phyloP scores from a whole-genome alignment of 2,329 filamentous ascomycete genomes.

The Paecilomyces sp. region DNA sequence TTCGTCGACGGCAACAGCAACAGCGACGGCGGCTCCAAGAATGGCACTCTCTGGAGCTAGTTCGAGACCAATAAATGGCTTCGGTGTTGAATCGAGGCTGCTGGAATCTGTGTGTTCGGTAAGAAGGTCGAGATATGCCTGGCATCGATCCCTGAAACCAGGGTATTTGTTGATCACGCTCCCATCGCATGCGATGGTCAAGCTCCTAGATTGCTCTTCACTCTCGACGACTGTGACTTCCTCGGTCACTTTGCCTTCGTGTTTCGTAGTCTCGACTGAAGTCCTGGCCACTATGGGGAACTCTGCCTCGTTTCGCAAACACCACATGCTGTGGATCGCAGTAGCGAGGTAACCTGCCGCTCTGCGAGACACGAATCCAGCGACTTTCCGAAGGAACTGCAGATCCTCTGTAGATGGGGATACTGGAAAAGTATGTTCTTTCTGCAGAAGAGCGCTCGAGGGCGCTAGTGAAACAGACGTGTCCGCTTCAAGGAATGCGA shows the following conservation, averaged over 20 bases:
- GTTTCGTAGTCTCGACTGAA: slow-evolving; percentile 15
- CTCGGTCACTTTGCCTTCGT: slow-evolving; percentile 13
- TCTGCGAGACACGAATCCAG: slow-evolving; percentile 49
- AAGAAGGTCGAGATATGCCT: slow-evolving; percentile 36
- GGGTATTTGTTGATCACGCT: slow-evolving; percentile 47
- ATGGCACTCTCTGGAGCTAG: slow-evolving; percentile 38
- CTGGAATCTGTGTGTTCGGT: slow-evolving; percentile 19
- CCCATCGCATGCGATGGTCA: slow-evolving; percentile 46
- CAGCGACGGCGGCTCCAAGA: slow-evolving; percentile 40
- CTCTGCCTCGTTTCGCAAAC: slow-evolving; percentile 46
- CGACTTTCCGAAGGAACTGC: slow-evolving; percentile 47
- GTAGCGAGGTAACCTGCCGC: slow-evolving; percentile 57
- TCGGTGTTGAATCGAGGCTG: slow-evolving; percentile 6
- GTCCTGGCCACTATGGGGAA: slow-evolving; percentile 18
- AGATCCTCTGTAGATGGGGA: slow-evolving; percentile 44
- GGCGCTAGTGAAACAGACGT: slow-evolving; percentile 27
- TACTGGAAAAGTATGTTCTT: slow-evolving; percentile 43
- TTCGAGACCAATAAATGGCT: slow-evolving; percentile 31
- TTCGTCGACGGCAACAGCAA: slow-evolving; percentile 34
- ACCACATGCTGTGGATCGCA: slow-evolving; percentile 57
- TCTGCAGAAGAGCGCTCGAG: slow-evolving; percentile 42
- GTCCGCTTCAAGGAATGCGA: slow-evolving; percentile 51
- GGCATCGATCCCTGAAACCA: slow-evolving; percentile 38
- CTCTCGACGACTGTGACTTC: slow-evolving; percentile 28
- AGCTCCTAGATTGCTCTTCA: slow-evolving; percentile 20